phyloP scores from a whole-genome alignment of 345 rosid species.

The Corymbia maculata region DNA sequence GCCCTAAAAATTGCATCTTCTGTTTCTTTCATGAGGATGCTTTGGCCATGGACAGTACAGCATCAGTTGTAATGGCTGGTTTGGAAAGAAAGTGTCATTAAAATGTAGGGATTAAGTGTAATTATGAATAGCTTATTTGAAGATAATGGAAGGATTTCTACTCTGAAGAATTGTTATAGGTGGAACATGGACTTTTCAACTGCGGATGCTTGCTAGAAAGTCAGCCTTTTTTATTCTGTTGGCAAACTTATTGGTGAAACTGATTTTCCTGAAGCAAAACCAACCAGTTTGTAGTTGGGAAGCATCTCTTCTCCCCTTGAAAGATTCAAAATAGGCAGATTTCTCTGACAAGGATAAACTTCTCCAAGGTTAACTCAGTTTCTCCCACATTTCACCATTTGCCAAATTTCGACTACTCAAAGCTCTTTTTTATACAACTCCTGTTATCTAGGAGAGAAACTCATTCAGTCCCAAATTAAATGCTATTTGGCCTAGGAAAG shows the following conservation, averaged over 20 bases:
- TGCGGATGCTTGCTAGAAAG: neutral
- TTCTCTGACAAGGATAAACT: neutral
- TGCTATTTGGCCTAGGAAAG: neutral
- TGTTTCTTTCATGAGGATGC: neutral
- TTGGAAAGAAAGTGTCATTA: neutral
- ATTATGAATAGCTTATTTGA: neutral
- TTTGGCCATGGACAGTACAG: neutral
- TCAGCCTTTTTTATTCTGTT: neutral
- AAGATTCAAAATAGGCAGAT: neutral
- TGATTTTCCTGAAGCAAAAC: neutral
- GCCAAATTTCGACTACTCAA: neutral
- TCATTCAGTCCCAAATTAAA: neutral
- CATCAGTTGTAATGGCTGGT: neutral
- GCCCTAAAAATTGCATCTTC: neutral
- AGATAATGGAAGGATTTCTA: neutral
- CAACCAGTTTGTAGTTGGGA: neutral
- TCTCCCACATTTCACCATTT: neutral
- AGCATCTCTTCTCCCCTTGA: neutral
- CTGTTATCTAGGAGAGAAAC: neutral
- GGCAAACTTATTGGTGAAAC: neutral
- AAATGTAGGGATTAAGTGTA: neutral
- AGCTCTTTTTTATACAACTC: neutral
- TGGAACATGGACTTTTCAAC: neutral
- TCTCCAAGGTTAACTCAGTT: neutral
- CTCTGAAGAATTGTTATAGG: neutral